Evolutionary conservation across 148 eudicot species (phyloP), one percentile per base, ranked within the genome.

Genomic region (Vaccinium darrowii): DNA sequence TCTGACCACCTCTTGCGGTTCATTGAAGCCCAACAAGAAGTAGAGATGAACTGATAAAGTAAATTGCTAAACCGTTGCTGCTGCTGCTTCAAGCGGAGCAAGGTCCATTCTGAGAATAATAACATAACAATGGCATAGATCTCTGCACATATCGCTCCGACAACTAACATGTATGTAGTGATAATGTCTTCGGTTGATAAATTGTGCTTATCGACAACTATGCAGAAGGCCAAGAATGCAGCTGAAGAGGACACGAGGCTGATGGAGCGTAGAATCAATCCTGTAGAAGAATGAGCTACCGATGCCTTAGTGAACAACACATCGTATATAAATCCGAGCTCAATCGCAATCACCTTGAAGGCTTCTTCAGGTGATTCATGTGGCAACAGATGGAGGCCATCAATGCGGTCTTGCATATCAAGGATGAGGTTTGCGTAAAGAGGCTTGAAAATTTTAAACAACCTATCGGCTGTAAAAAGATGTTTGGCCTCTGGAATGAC

Each of bases 261-360:
- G 76, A 73, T 0, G 15, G 19, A 73, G 76, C 76, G 76, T 47
- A 73, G 76, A 36, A 30, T 8, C 8, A 73, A 3, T 30, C 76
- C 76, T 2, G 49, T 36, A 9, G 15, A 49, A 36, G 76, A 73
- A 73, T 73, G 1, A 36, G 49, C 76, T 10, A 12, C 36, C 5
- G 76, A 30, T 73, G 76, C 7, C 49, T 73, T 73, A 47, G 76
- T 27, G 21, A 30, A 73, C 6, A 73, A 49, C 12, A 73, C 49
- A 73, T 73, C 76, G 49, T 73, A 73, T 47, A 73, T 73, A 36
- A 73, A 30, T 73, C 76, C 76, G 15, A 73, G 76, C 49, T 73
- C 76, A 8, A 73, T 73, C 76, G 30, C 76, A 9, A 73, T 36
- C 49, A 73, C 3, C 15, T 8, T 73, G 76, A 73, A 73, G 49